Evolutionary conservation across 768 basidiomycete genomes (phyloP).

Genomic region (Boletellus emodensis): DNA sequence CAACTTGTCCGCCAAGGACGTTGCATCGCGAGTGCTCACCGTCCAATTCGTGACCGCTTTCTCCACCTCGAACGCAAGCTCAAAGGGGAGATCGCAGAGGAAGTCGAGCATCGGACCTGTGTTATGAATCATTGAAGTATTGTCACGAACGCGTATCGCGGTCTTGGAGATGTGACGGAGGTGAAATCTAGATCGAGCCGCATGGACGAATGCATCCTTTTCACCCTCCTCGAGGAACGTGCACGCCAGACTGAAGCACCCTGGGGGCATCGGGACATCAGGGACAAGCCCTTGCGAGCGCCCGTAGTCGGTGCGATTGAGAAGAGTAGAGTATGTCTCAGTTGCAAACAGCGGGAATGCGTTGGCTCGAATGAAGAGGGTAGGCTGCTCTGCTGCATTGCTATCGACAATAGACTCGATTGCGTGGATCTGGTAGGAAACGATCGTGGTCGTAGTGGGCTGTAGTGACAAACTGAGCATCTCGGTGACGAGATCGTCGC

Average conservation of each 20-base stretch:
- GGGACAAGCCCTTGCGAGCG: slow-evolving; percentile 28
- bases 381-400: slow-evolving; percentile 4
- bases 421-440: slow-evolving; percentile 17
- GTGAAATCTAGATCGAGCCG: slow-evolving; percentile 20
- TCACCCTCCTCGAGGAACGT: slow-evolving; percentile 26
- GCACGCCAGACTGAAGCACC: slow-evolving; percentile 28
- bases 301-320: neutral
- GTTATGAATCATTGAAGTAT: slow-evolving; percentile 5
- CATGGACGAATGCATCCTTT: slow-evolving; percentile 28
- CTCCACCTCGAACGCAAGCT: slow-evolving; percentile 37
- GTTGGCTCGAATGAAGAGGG: slow-evolving; percentile 32
- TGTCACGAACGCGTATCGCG: slow-evolving; percentile 17
- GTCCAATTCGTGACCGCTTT: slow-evolving; percentile 32
- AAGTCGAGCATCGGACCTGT: slow-evolving; percentile 17
- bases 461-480: neutral
- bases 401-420: slow-evolving; percentile 23
- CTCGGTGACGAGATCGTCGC: neutral
- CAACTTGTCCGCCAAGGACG: slow-evolving; percentile 19
- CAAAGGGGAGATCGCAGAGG: slow-evolving; percentile 29
- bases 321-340: neutral
- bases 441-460: slow-evolving; percentile 4
- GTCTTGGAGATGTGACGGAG: slow-evolving; percentile 4
- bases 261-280: slow-evolving; percentile 23
- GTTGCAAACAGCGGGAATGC: slow-evolving; percentile 30
- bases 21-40: slow-evolving; percentile 21